These are phyloP conservation scores for Sugiyamaella japonica DNA, from an alignment of 1,139 yeast species.

Conservation along the genomic window DNA sequence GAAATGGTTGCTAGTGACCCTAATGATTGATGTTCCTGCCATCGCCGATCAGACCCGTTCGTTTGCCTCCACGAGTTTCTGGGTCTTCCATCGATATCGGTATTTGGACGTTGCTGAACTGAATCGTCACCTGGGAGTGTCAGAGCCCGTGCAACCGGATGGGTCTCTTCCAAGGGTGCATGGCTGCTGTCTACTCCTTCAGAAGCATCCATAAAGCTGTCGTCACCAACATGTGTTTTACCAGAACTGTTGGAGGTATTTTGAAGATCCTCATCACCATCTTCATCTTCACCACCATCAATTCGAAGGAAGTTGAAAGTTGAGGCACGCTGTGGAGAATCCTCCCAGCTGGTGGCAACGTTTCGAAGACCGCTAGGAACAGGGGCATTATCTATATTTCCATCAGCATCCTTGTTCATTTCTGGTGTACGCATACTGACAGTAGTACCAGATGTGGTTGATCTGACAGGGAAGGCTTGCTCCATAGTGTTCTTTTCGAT, in stretches of 20 bases:
- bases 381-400: constrained; percentile 16
- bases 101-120: constrained; percentile 10
- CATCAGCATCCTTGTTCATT: constrained; percentile 17
- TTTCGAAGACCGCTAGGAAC: constrained; percentile 13
- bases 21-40: constrained; percentile 60
- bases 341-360: constrained; percentile 31
- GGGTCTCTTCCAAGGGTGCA: constrained; percentile 1
- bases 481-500: constrained; percentile 20
- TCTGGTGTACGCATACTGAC: constrained; percentile 22
- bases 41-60: constrained; percentile 41
- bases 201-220: constrained; percentile 25
- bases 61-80: constrained; percentile 76
- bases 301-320: constrained; percentile 40
- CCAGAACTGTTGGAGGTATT: constrained; percentile 32
- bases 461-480: constrained; percentile 39
- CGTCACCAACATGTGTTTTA: constrained; percentile 45
- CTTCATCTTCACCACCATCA: constrained; percentile 32
- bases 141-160: constrained; percentile 9
- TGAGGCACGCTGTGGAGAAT: constrained; percentile 41
- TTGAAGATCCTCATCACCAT: constrained; percentile 26
- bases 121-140: constrained; percentile 17
- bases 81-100: constrained; percentile 33
- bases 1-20: constrained; percentile 82
- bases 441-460: constrained; percentile 47
- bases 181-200: constrained; percentile 8